Evolutionary conservation across 2,329 filamentous ascomycete species (phyloP).

Genomic region (Ophiostoma australiae): DNA sequence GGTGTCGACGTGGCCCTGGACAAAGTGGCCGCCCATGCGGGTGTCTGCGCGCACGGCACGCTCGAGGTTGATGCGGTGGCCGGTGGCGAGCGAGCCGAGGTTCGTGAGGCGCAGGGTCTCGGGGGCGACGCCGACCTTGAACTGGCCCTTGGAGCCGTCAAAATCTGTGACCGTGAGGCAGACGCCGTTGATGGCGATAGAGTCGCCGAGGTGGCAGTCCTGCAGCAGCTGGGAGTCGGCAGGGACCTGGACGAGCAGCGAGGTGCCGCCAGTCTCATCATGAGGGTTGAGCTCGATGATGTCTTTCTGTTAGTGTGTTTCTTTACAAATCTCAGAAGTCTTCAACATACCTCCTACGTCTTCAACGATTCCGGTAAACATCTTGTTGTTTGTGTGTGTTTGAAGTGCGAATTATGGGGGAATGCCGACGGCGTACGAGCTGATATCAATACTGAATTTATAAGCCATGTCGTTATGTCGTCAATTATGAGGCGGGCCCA

Average conservation of each 20-base stretch:
- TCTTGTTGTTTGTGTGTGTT: constrained; percentile 37
- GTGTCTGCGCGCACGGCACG: constrained; percentile 85
- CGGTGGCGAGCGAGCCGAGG: constrained; percentile 65
- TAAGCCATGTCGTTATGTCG: neutral
- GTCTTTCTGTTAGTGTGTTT: constrained; percentile 47
- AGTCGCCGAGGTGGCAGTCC: constrained; percentile 84
- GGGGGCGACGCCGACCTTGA: constrained; percentile 90
- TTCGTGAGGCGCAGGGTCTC: constrained; percentile 96
- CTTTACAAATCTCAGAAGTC: neutral
- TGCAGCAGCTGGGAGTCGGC: constrained; percentile 66
- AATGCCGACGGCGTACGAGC: neutral
- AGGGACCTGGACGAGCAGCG: constrained; percentile 73
- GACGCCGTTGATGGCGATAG: constrained; percentile 90
- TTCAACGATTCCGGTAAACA: constrained; percentile 97
- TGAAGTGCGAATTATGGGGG: neutral
- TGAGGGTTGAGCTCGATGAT: constrained; percentile 75
- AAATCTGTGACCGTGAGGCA: constrained; percentile 79
- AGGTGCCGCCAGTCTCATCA: constrained; percentile 81
- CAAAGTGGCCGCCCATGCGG: constrained; percentile 96
- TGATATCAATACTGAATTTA: neutral
- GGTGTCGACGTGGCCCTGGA: constrained; percentile 95
- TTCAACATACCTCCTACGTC: constrained; percentile 74
- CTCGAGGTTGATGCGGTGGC: constrained; percentile 81
- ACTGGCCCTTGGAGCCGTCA: constrained; percentile 43
- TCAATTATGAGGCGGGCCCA: neutral